Base-by-base conservation (phyloP, 2,329 filamentous ascomycete species). In the Phoma sp. region DNA sequence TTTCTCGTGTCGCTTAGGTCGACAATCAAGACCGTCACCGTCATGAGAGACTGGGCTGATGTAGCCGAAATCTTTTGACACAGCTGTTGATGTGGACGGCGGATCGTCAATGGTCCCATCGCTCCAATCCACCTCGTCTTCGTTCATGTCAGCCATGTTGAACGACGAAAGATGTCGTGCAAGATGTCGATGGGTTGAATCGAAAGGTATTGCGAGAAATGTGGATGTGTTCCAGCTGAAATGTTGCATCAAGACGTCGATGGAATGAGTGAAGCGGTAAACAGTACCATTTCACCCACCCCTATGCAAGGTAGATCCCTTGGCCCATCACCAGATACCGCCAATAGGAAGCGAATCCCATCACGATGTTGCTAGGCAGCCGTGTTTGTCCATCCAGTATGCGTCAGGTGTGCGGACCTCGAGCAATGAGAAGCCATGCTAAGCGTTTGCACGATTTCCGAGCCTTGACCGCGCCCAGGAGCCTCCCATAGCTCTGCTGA, bases 101-200 rank as follows among this genome's bases (percentile, higher is more conserved):
- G 40, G 22, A 29, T 55, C 41, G 9, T 48, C 40, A 0, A 67
- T 44, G 7, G 66, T 49, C 13, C 65, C 54, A 24, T 68, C 65
- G 29, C 64, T 64, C 64, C 65, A 68, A 42, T 70, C 63, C 7
- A 70, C 47, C 40, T 65, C 59, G 27, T 68, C 65, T 41, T 68
- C 65, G 32, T 55, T 38, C 7, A 47, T 47, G 36, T 56, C 58
- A 9, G 18, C 11, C 60, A 69, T 69, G 2, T 2, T 44, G 4
- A 18, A 18, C 18, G 18, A 18, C 18, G 18, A 18, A 18, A 18
- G 39, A 4, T 6, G 9, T 36, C 18, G 39, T 36, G 24, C 36
- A 25, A n/a, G n/a, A 7, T 35, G 22, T 24, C 13, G 7, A 10
- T 11, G 11, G 11, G 8, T 52, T 23, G 46, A 18, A 25, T 22